phyloP scores from a whole-genome alignment of 257 asterid species.

The Solanum clarkiae region DNA sequence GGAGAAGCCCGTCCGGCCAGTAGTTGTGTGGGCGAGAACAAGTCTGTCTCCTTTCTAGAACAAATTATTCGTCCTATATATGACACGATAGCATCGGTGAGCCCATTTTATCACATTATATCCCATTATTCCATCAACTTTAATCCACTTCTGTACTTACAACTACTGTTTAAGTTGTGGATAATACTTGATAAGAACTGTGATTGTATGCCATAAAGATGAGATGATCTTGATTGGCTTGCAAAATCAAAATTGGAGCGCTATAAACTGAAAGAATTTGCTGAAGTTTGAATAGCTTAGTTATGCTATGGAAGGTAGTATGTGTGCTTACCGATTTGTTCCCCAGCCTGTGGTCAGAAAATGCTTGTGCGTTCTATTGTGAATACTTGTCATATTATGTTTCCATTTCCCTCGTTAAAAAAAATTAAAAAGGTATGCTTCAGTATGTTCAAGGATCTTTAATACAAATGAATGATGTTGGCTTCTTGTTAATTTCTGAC shows the following conservation, averaged over 20 bases:
- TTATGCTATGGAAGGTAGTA: not conserved
- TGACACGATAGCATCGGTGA: slow-evolving; percentile 34
- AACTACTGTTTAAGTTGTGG: not conserved
- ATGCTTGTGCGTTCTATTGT: not conserved
- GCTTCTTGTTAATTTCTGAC: not conserved
- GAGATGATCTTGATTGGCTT: not conserved
- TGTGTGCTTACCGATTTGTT: not conserved
- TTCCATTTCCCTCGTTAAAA: not conserved
- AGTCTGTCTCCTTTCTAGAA: slow-evolving; percentile 63
- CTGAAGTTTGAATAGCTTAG: not conserved
- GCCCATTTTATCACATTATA: slow-evolving; percentile 10
- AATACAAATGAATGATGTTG: not conserved
- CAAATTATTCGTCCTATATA: slow-evolving; percentile 66
- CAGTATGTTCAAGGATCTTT: not conserved
- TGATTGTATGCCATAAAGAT: not conserved
- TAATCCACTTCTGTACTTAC: not conserved
- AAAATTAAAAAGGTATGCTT: not conserved
- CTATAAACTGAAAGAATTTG: not conserved
- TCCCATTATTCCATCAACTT: not conserved
- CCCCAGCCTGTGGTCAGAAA: not conserved
- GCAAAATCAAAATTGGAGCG: not conserved
- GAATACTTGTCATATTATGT: not conserved
- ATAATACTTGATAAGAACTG: not conserved
- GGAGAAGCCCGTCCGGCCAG: slow-evolving; percentile 59
- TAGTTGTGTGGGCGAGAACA: slow-evolving; percentile 44